Evolutionary conservation across 108 stramenopile species (phyloP).

Genomic region (Seminavis robusta): DNA sequence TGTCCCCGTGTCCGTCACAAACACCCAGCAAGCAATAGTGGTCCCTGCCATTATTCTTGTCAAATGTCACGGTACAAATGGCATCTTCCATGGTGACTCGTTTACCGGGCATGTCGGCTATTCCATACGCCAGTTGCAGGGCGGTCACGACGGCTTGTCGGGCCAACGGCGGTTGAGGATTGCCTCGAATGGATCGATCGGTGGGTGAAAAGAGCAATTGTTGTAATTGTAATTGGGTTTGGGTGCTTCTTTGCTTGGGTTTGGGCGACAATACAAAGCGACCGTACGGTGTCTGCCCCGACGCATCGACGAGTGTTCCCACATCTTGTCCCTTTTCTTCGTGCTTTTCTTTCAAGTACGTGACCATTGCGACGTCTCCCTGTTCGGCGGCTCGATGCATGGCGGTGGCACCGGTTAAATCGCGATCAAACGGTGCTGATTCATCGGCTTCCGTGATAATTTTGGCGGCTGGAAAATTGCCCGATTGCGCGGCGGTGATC

Average conservation of each 20-base stretch:
- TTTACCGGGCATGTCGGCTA: slow-evolving; percentile 77
- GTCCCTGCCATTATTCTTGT: slow-evolving; percentile 11
- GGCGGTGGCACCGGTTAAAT: slow-evolving; percentile 73
- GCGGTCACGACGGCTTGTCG: slow-evolving; percentile 7
- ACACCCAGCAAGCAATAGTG: slow-evolving; percentile 62
- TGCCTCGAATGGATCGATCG: slow-evolving; percentile 59
- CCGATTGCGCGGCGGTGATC: slow-evolving; percentile 52
- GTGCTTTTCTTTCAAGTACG: background rate
- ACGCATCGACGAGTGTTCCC: slow-evolving; percentile 51
- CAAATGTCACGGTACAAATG: slow-evolving; percentile 28
- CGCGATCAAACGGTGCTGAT: slow-evolving; percentile 17
- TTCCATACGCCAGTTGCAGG: slow-evolving; percentile 47
- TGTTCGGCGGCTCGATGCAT: slow-evolving; percentile 73
- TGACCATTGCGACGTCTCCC: slow-evolving; percentile 58
- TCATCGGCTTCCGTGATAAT: slow-evolving; percentile 23
- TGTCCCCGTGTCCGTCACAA: slow-evolving; percentile 93
- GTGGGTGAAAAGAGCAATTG: slow-evolving; percentile 47
- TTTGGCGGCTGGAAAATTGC: slow-evolving; percentile 20
- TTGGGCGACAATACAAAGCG: slow-evolving; percentile 51
- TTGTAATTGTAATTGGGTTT: slow-evolving; percentile 26
- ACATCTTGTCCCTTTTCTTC: slow-evolving; percentile 1
- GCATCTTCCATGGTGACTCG: slow-evolving; percentile 92
- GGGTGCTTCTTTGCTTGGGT: slow-evolving; percentile 40
- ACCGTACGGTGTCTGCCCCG: slow-evolving; percentile 66
- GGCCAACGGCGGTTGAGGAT: slow-evolving; percentile 34